These are phyloP conservation scores for Amanita rimosa DNA, from an alignment of 768 basidiomycete genomes.

Conservation along the genomic window DNA sequence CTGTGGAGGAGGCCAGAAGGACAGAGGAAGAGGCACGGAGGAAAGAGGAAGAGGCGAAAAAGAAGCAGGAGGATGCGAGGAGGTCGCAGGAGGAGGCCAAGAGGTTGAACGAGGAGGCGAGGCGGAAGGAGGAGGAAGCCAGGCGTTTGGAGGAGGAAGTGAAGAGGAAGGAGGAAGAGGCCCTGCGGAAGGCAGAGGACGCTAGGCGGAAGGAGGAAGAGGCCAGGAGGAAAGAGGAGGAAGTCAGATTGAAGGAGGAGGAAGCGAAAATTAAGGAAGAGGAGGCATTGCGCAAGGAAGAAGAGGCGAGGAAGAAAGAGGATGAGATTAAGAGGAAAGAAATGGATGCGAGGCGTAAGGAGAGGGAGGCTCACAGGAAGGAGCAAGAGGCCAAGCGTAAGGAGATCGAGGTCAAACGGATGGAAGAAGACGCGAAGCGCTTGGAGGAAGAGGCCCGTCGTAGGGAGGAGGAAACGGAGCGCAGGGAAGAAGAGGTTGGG, in stretches of 20 bases:
- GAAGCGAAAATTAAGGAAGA: slow-evolving; percentile 15
- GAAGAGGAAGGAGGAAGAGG: slow-evolving; percentile 13
- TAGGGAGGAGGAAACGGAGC: slow-evolving; percentile 3
- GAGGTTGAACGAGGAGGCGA: slow-evolving; percentile 12
- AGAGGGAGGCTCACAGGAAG: slow-evolving; percentile 13
- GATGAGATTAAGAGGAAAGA: slow-evolving; percentile 15
- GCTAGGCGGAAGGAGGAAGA: slow-evolving; percentile 11
- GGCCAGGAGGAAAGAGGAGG: slow-evolving; percentile 2
- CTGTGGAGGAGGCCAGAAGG: slow-evolving; percentile 15
- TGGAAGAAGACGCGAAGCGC: slow-evolving; percentile 11
- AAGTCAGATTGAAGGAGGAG: slow-evolving; percentile 11
- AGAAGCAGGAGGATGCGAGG: slow-evolving; percentile 16
- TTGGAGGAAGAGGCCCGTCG: slow-evolving; percentile 9
- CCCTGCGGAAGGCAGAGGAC: slow-evolving; percentile 13
- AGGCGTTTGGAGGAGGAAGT: slow-evolving; percentile 10
- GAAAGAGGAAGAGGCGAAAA: slow-evolving; percentile 13
- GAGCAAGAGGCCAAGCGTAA: slow-evolving; percentile 12
- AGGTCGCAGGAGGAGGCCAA: slow-evolving; percentile 13
- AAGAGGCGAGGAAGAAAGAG: slow-evolving; percentile 23
- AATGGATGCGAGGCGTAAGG: slow-evolving; percentile 11
- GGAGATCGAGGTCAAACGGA: background rate
- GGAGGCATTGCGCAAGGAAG: slow-evolving; percentile 22
- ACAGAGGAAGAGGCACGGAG: slow-evolving; percentile 9
- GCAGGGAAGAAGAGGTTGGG: slow-evolving; percentile 7
- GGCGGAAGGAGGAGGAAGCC: slow-evolving; percentile 16